Percentiles rank a stretch among this genome's conserved stretches.
phyloP scores from a whole-genome alignment of 768 basidiomycete species.

The Hydnomerulius pinastri region DNA sequence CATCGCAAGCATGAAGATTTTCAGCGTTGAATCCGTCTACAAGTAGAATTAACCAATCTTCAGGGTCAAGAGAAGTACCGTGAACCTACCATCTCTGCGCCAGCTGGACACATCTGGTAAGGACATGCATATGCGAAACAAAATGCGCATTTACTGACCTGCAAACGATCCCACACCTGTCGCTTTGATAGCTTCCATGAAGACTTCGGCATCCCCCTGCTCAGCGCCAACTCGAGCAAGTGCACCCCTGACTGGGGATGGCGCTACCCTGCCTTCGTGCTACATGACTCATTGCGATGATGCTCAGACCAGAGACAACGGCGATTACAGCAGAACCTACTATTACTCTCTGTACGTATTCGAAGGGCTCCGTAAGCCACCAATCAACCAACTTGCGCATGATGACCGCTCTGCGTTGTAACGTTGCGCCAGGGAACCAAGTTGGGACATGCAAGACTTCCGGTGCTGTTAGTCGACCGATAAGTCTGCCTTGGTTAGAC shows the following conservation, averaged over 20 bases:
- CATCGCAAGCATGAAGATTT: slow-evolving; percentile 14
- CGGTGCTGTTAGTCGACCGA: background rate
- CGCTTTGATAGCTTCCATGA: slow-evolving; percentile 2
- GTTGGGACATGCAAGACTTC: slow-evolving; percentile 6
- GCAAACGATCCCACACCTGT: slow-evolving; percentile 1
- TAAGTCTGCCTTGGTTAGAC: background rate
- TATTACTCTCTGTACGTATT: background rate
- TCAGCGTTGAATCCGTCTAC: slow-evolving; percentile 1
- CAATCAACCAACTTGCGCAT: background rate
- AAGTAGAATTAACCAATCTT: background rate
- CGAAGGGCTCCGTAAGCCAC: slow-evolving; percentile 7
- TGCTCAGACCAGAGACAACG: no score
- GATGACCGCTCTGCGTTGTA: slow-evolving; percentile 1
- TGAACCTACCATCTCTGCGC: no score
- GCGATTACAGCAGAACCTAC: no score
- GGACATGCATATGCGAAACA: no score
- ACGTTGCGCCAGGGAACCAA: slow-evolving; percentile 13
- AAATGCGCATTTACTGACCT: background rate
- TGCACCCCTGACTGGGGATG: slow-evolving; percentile 1
- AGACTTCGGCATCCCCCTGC: background rate
- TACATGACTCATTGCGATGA: no score
- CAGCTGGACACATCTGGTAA: no score
- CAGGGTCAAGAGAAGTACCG: no score
- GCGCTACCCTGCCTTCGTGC: background rate
- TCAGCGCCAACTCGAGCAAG: background rate